Evolutionary conservation across 805 yeast species (phyloP), one percentile per base, ranked within the genome.

Genomic region (Blastobotrys americana): DNA sequence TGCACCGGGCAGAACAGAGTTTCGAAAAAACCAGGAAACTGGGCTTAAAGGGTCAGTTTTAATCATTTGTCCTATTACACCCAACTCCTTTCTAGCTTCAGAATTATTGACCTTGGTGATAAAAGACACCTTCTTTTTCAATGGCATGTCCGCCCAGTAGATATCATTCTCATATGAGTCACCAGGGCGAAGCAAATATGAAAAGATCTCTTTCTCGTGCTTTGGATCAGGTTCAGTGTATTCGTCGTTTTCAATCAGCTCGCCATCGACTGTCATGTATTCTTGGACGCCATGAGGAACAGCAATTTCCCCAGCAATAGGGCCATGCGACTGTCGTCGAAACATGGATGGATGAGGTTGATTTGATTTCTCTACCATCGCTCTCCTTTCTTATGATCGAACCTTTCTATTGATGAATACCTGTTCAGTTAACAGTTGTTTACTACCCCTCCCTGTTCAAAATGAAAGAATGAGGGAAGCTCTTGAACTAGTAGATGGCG

Each of bases 131-230:
- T 57, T 53, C 58, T 63, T 34, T 15, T 43, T 16, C 16, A 57
- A 34, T 8, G 64, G 63, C 52, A 64, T 41, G 45, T 64, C 69
- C 21, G 67, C 69, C 69, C 69, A 64, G 57, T 64, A 64, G 19
- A 38, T 46, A 19, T 61, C 57, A n/a, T 46, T 51, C 28, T 51
- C 49, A 50, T 61, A 64, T 17, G 59, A 47, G 38, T 64, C 69
- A 4, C 46, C 53, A 10, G 69, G 69, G 43, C 61, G 63, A 31
- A 64, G 50, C n/a, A 63, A 47, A 43, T 58, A 54, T 31, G 55
- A 53, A 56, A 64, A 64, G 25, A 60, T 58, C 15, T 55, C 63
- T 54, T 61, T 58, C 46, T 64, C 67, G 40, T 57, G 53, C 51
- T 60, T 58, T 23, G 55, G 59, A 25, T 47, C 40, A 33, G 58